Evolutionary conservation across 1,139 yeast species (phyloP).

Genomic region (Nakaseomyces bracarensis): DNA sequence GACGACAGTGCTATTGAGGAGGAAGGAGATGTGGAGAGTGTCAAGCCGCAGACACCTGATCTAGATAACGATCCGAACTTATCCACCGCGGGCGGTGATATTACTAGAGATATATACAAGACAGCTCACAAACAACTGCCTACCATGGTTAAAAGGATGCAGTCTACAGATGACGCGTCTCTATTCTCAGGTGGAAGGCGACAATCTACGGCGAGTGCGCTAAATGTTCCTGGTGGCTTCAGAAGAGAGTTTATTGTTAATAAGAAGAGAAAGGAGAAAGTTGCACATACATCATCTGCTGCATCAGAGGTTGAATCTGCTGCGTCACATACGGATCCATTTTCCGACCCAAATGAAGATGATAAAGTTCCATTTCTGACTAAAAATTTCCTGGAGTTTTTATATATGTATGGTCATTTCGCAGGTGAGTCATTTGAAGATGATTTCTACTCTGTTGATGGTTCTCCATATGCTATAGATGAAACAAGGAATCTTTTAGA

Average conservation of each 20-base stretch:
- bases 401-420: slow-evolving; percentile 71
- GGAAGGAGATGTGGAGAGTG: neutral
- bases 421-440: slow-evolving; percentile 76
- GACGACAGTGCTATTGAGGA: slow-evolving; percentile 3
- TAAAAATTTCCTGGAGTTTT: slow-evolving; percentile 61
- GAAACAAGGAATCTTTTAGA: slow-evolving; percentile 11
- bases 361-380: slow-evolving; percentile 45
- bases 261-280: slow-evolving; percentile 31
- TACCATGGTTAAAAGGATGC: slow-evolving; percentile 18
- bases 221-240: slow-evolving; percentile 75
- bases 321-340: neutral
- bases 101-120: slow-evolving; percentile 51
- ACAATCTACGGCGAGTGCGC: slow-evolving; percentile 55
- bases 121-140: slow-evolving; percentile 14
- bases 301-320: slow-evolving; percentile 5
- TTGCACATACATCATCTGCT: slow-evolving; percentile 7
- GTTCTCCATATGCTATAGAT: slow-evolving; percentile 20
- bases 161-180: slow-evolving; percentile 29
- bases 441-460: slow-evolving; percentile 53
- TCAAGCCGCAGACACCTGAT: slow-evolving; percentile 1
- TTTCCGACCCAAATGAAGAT: slow-evolving; percentile 10
- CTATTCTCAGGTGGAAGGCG: slow-evolving; percentile 35
- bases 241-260: slow-evolving; percentile 54
- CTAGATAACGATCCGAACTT: slow-evolving; percentile 9
- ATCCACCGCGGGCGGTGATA: slow-evolving; percentile 58